Evolutionary conservation across 306 rosid genomes (phyloP).

Genomic region (Rosa persica): DNA sequence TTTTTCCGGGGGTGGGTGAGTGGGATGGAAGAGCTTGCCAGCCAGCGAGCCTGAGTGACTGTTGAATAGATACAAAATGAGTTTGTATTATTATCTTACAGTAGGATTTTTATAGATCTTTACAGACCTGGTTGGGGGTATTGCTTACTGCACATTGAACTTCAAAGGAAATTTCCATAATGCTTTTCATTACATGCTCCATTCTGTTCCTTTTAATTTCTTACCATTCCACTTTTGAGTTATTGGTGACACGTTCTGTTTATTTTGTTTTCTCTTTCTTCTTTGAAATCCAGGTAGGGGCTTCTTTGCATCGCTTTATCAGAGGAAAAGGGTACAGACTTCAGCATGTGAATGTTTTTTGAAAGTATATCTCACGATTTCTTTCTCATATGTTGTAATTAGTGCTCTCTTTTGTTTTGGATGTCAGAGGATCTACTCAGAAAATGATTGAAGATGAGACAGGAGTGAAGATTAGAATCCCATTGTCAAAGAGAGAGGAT

Average conservation of each 20-base stretch:
- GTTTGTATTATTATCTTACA: not conserved
- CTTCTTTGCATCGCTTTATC: constrained; percentile 73
- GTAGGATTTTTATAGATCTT: not conserved
- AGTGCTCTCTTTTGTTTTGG: constrained; percentile 12
- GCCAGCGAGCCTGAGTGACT: not conserved
- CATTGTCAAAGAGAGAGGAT: constrained; percentile 63
- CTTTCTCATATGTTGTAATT: constrained; percentile 25
- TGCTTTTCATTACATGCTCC: not conserved
- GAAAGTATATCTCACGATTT: not conserved
- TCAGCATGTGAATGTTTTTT: constrained; percentile 17
- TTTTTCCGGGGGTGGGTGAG: not conserved
- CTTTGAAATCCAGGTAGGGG: constrained; percentile 75
- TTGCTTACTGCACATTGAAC: not conserved
- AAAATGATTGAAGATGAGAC: constrained; percentile 69
- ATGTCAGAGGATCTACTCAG: constrained; percentile 71
- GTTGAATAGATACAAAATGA: not conserved
- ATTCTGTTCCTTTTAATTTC: constrained; percentile 1
- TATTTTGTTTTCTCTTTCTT: constrained; percentile 15
- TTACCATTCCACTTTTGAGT: not conserved
- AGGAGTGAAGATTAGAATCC: constrained; percentile 70
- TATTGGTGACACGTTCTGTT: constrained; percentile 8
- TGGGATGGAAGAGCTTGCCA: not conserved
- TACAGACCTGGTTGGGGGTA: not conserved
- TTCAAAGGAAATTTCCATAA: not conserved
- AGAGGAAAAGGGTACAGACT: constrained; percentile 70